Percentiles rank a stretch among this genome's conserved stretches.
Evolutionary conservation across 306 rosid genomes (phyloP).

Genomic region (Acmispon strigosus): DNA sequence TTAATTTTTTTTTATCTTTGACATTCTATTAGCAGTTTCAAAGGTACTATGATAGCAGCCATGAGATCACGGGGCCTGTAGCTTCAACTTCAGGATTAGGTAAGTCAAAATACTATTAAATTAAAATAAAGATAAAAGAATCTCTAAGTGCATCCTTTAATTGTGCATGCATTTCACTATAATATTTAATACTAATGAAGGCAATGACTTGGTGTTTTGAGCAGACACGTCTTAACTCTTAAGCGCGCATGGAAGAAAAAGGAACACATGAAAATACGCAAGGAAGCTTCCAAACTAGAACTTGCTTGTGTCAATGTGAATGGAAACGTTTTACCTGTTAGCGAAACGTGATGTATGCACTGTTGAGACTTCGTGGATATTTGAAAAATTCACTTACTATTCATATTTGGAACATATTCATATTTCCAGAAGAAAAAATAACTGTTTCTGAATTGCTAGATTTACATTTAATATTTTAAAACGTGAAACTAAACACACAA

Average conservation of each 20-base stretch:
- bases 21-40: neutral
- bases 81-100: neutral
- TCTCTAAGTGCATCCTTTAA: neutral
- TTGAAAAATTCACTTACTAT: too few species aligned
- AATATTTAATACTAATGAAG: neutral
- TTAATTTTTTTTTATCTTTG: neutral
- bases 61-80: conserved; percentile 15
- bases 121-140: neutral
- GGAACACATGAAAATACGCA: neutral
- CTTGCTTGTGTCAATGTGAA: neutral
- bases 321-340: neutral
- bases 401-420: too few species aligned
- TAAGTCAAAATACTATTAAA: neutral
- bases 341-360: neutral
- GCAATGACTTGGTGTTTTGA: neutral
- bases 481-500: too few species aligned
- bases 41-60: conserved; percentile 10
- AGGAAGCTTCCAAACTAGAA: conserved; percentile 10
- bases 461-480: too few species aligned
- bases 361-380: neutral
- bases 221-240: neutral
- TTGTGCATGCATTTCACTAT: neutral
- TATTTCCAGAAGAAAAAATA: too few species aligned
- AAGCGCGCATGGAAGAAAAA: neutral
- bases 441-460: too few species aligned